These are phyloP conservation scores for Mytilinidion resinicola DNA, from an alignment of 495 filamentous ascomycete species.

Conservation along the genomic window DNA sequence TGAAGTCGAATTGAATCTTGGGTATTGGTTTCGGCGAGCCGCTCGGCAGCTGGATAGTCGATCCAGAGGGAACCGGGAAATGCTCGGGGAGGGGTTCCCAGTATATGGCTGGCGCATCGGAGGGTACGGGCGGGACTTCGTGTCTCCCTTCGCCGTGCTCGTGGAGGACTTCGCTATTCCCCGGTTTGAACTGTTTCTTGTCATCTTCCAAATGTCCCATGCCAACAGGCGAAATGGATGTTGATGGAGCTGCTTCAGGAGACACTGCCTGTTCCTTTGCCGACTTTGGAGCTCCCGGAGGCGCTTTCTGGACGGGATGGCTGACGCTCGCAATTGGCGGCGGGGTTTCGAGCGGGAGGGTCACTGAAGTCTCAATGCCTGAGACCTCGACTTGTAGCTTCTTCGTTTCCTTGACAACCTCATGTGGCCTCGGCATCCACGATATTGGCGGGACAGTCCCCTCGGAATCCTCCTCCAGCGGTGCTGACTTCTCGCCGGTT, in stretches of 20 bases:
- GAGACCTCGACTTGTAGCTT: constrained; percentile 15
- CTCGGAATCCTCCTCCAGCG: constrained; percentile 37
- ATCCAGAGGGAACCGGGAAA: constrained; percentile 61
- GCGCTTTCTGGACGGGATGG: constrained; percentile 11
- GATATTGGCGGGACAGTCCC: constrained; percentile 19
- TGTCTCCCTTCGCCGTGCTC: constrained; percentile 42
- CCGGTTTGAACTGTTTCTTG: not conserved
- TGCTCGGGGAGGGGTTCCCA: constrained; percentile 68
- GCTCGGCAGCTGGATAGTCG: constrained; percentile 53
- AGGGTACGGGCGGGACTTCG: constrained; percentile 36
- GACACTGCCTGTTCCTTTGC: not conserved
- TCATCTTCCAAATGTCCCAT: not conserved
- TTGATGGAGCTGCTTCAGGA: constrained; percentile 8
- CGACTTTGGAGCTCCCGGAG: not conserved
- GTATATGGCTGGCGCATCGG: constrained; percentile 42
- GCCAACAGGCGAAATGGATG: constrained; percentile 2
- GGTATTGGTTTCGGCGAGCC: constrained; percentile 63
- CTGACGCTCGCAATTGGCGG: constrained; percentile 14
- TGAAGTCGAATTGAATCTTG: constrained; percentile 66
- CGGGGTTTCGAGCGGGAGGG: constrained; percentile 1
- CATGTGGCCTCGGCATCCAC: constrained; percentile 13
- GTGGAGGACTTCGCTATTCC: not conserved
- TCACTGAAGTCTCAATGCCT: constrained; percentile 3
- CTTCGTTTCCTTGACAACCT: constrained; percentile 21
- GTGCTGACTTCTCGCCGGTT: constrained; percentile 15